These are phyloP conservation scores for Pseudogymnoascus sp. DNA, from an alignment of 2,329 filamentous ascomycete genomes.

Conservation along the genomic window DNA sequence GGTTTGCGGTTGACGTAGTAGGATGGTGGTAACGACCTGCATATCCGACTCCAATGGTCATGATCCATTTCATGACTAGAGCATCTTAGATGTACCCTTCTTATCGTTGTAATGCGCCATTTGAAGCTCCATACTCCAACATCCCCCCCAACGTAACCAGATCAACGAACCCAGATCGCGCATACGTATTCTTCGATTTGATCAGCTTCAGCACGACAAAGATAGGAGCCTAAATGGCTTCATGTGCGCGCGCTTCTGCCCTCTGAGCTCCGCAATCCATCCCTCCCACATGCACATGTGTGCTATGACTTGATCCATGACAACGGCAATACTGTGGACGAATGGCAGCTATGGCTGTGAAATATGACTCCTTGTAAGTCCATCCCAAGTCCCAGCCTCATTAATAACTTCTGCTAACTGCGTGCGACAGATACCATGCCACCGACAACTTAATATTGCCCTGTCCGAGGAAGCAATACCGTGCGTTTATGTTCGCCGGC, in stretches of 20 bases:
- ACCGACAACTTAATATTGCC: slow-evolving; percentile 57
- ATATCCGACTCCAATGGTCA: slow-evolving; percentile 3
- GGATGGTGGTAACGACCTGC: slow-evolving; percentile 2
- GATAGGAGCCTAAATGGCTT: slow-evolving; percentile 1
- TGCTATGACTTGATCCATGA: slow-evolving; percentile 6
- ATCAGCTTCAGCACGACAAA: background rate
- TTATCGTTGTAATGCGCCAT: slow-evolving; percentile 5
- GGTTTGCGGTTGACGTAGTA: slow-evolving; percentile 5
- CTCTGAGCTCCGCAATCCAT: background rate
- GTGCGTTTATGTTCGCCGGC: slow-evolving; percentile 56
- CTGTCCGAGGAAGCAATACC: slow-evolving; percentile 57
- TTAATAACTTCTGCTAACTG: background rate
- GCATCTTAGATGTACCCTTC: slow-evolving; percentile 3
- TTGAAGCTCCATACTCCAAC: slow-evolving; percentile 3
- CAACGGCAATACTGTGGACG: slow-evolving; percentile 6
- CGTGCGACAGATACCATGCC: slow-evolving; percentile 47
- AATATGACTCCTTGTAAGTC: slow-evolving; percentile 6
- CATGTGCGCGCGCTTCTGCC: background rate
- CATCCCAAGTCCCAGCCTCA: slow-evolving; percentile 9
- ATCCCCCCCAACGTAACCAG: background rate
- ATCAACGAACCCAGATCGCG: background rate
- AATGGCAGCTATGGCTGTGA: slow-evolving; percentile 13
- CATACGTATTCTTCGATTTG: background rate
- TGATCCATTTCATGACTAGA: slow-evolving; percentile 6
- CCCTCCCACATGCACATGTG: background rate